Conservation (phyloP, 495 filamentous ascomycete species). For the Emericellopsis terricola region DNA sequence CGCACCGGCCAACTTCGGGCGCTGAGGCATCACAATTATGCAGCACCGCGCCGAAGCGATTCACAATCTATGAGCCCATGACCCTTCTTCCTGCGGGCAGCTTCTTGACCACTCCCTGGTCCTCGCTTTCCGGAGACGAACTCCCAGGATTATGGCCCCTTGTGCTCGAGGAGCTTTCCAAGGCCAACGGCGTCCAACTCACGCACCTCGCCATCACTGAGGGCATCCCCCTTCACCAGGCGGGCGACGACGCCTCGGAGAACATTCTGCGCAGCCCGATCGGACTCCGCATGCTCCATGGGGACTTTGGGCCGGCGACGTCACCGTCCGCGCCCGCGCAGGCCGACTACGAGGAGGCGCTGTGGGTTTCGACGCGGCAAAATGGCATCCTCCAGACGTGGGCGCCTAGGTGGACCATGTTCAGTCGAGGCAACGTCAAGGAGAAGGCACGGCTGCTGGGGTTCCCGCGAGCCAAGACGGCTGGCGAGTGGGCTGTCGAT, state of each 20-base stretch:
- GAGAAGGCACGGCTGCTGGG: conserved; percentile 63
- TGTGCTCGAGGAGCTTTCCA: conserved; percentile 31
- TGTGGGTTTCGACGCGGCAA: conserved; percentile 62
- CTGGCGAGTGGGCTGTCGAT: conserved; percentile 41
- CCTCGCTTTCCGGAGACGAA: conserved; percentile 9
- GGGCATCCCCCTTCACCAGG: conserved; percentile 38
- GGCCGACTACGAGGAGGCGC: conserved; percentile 38
- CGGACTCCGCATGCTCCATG: conserved; percentile 41
- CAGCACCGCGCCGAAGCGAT: conserved; percentile 39
- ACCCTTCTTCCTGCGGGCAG: conserved; percentile 44
- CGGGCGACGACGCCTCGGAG: conserved; percentile 10
- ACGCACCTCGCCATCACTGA: conserved; percentile 62
- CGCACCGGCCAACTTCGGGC: neutral
- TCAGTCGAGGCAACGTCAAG: conserved; percentile 70
- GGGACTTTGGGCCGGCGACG: conserved; percentile 40
- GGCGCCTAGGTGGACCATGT: conserved; percentile 84
- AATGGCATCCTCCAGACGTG: conserved; percentile 71
- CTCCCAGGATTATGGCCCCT: conserved; percentile 19
- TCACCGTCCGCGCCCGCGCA: conserved; percentile 3
- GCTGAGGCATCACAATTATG: neutral
- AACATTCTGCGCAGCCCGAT: conserved; percentile 54
- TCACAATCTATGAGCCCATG: conserved; percentile 52
- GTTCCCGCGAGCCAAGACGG: conserved; percentile 17
- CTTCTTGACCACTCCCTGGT: conserved; percentile 33
- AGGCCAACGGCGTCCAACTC: conserved; percentile 16